A percentile compares a stretch with the other conserved stretches of the same genome.
Conservation (phyloP, 768 basidiomycete genomes). For the Lentinus tigrinus region DNA sequence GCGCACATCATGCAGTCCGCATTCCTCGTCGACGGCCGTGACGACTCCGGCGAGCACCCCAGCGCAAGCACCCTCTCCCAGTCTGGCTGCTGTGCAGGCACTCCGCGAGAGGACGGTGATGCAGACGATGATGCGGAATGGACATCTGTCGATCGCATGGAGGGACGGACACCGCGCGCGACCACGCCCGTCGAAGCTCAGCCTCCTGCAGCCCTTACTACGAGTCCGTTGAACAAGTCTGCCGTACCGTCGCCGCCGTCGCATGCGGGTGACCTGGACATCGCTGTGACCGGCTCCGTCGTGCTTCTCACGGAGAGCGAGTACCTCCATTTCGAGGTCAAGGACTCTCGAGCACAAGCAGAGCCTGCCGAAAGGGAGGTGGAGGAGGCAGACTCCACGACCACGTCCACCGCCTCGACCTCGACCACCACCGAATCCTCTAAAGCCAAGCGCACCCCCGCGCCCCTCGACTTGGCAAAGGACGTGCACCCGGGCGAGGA, state of each 20-base stretch:
- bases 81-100: background rate
- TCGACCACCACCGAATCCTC: no score
- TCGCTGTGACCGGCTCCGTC: background rate
- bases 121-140: background rate
- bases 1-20: slow-evolving; percentile 1
- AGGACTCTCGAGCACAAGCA: background rate
- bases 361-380: background rate
- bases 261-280: no score
- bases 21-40: background rate
- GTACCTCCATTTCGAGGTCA: background rate
- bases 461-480: no score
- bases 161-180: background rate
- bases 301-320: background rate
- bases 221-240: background rate
- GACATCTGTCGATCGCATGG: background rate
- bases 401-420: no score
- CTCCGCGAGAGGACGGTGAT: background rate
- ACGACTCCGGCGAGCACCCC: background rate
- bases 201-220: background rate
- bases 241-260: background rate
- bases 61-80: background rate
- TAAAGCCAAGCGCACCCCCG: no score
- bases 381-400: background rate
- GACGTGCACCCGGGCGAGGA: no score
- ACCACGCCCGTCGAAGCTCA: background rate